A percentile compares a stretch with the other conserved stretches of the same genome.
These are phyloP conservation scores for Colletotrichum tanaceti DNA, from an alignment of 2,329 filamentous ascomycete genomes.

Conservation along the genomic window DNA sequence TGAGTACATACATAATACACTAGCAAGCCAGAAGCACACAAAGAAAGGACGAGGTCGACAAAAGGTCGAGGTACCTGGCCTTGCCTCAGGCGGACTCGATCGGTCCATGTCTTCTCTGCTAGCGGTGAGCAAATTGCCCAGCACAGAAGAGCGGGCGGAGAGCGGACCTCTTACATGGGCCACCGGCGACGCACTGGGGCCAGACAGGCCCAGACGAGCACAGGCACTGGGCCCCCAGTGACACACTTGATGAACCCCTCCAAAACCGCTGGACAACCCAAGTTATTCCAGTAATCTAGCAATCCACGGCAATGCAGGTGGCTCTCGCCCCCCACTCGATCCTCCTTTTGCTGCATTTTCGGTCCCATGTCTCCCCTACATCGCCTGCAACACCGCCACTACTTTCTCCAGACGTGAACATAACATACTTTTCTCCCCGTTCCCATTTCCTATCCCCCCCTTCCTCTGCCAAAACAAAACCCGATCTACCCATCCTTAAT, in stretches of 20 bases:
- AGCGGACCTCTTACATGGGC: conserved; percentile 35
- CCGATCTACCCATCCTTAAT: conserved; percentile 24
- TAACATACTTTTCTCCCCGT: conserved; percentile 27
- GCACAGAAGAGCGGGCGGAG: conserved; percentile 32
- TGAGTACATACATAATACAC: not conserved
- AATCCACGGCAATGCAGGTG: conserved; percentile 31
- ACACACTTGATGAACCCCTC: conserved; percentile 40
- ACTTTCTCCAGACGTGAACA: conserved; percentile 36
- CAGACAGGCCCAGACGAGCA: conserved; percentile 31
- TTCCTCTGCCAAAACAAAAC: conserved; percentile 20
- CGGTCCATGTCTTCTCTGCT: conserved; percentile 15
- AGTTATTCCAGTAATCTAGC: conserved; percentile 19
- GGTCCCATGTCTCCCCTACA: conserved; percentile 32
- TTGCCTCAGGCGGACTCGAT: conserved; percentile 17
- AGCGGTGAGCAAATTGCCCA: conserved; percentile 39
- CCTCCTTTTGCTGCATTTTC: conserved; percentile 39
- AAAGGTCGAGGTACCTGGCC: conserved; percentile 15
- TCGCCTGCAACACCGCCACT: conserved; percentile 35
- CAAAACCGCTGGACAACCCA: conserved; percentile 6
- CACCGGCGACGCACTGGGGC: conserved; percentile 34
- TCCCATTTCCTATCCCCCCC: conserved; percentile 23
- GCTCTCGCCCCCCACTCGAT: conserved; percentile 34
- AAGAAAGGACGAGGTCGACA: conserved; percentile 8
- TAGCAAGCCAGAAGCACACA: conserved; percentile 12
- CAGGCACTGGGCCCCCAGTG: conserved; percentile 37